Evolutionary conservation across 108 stramenopile species (phyloP), one percentile per base, ranked within the genome.

Genomic region (Cyclotella cryptica): DNA sequence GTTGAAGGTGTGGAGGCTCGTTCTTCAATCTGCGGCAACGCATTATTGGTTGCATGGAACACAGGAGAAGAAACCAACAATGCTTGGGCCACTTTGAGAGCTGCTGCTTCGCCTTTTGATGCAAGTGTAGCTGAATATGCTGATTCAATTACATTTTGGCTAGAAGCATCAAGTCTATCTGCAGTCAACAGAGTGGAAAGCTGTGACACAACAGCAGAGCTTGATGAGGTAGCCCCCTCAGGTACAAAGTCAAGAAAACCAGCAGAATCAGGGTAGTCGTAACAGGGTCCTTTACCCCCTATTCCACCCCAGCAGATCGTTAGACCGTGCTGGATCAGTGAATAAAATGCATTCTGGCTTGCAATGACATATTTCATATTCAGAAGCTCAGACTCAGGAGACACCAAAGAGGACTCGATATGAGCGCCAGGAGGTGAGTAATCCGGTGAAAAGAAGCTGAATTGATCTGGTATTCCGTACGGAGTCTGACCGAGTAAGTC

Each of bases 131-230:
- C 18, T n/a, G 52, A 27, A 52, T 65, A 66, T 1, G 46, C 53
- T 1, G 1, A 5, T 43, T 71, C 63, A 9, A 78, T 78, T 3
- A 78, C 19, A 3, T 35, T 22, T 21, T 53, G 54, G 26, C 65
- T 79, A 3, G 13, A 26, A 14, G 41, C 30, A 46, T 59, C 78
- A 27, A 92, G 66, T 14, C 90, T 64, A 18, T 86, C 87, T 12
- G 65, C 69, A 14, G 87, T 88, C 13, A 92, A 62, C 0, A 92
- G 67, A 0, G 75, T 63, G 41, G 87, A 44, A 26, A 92, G 72
- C 40, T 92, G 85, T 35, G 77, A 74, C 5, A 90, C 62, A 51
- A 71, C 77, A 30, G 62, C 45, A 7, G 51, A n/a, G 42, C 44
- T 64, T 26, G 40, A 30, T 3, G 62, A 43, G 6, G 41, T 21